Evolutionary conservation across 2,329 filamentous ascomycete genomes (phyloP).

Genomic region (Nothomitra cinnamomea): DNA sequence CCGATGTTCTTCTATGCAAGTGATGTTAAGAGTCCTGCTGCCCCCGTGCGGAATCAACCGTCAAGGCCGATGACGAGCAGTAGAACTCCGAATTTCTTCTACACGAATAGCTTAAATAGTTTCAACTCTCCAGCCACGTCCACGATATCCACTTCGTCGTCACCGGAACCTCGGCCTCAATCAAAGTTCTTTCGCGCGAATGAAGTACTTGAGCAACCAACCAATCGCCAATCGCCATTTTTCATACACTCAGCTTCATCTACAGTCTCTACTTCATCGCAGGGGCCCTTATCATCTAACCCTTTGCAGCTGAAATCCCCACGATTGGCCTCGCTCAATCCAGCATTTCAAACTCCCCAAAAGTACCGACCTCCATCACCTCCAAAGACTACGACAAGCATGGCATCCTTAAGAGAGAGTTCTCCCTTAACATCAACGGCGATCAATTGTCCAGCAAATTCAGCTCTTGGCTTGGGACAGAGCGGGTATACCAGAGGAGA

Average conservation of each 20-base stretch:
- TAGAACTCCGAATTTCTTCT: conserved; percentile 33
- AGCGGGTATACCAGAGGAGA: background rate
- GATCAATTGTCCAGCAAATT: background rate
- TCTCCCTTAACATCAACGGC: background rate
- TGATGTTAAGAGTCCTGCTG: conserved; percentile 38
- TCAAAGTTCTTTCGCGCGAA: background rate
- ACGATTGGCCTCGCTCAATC: background rate
- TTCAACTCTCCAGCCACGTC: background rate
- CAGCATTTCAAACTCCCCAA: conserved; percentile 11
- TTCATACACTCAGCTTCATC: background rate
- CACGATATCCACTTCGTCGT: background rate
- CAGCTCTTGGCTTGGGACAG: background rate
- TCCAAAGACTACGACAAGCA: conserved; percentile 10
- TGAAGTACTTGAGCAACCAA: background rate
- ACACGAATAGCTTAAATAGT: conserved; percentile 30
- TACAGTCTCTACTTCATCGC: background rate
- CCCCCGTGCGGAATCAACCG: background rate
- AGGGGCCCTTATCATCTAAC: background rate
- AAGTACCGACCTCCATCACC: conserved; percentile 10
- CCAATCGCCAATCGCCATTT: background rate
- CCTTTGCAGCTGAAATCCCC: background rate
- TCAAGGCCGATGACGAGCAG: conserved; percentile 13
- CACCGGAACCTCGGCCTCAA: background rate
- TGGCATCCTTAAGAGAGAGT: background rate
- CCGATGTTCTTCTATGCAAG: conserved; percentile 87